A percentile compares a stretch with the other conserved stretches of the same genome.
phyloP scores from a whole-genome alignment of 23 red algal genomes.

The Cyanidioschyzon merolae region DNA sequence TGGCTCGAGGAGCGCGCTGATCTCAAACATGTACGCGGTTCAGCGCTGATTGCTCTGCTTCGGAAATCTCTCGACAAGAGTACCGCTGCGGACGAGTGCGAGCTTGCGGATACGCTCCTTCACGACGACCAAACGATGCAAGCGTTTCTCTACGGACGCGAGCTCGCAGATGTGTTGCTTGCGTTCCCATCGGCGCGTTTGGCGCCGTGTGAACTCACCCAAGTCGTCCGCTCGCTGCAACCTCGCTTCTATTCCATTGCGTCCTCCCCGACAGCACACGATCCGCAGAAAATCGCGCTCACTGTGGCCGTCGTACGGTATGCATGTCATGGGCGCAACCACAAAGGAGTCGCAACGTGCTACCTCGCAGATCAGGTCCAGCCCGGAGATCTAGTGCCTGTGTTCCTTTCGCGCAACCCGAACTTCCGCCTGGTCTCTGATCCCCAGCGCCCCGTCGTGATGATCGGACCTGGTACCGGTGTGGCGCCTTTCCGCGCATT shows the following conservation, averaged over 20 bases:
- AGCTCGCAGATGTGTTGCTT: constrained; percentile 47
- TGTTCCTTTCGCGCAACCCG: constrained; percentile 20
- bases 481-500: constrained; percentile 43
- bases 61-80: background rate
- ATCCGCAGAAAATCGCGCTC: constrained; percentile 37
- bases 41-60: background rate
- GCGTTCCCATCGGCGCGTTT: constrained; percentile 46
- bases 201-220: constrained; percentile 31
- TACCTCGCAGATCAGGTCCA: constrained; percentile 29
- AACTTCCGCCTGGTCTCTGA: constrained; percentile 69
- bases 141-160: constrained; percentile 26
- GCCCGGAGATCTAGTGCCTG: constrained; percentile 1
- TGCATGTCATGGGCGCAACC: background rate
- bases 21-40: background rate
- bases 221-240: constrained; percentile 50
- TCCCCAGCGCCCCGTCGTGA: constrained; percentile 33
- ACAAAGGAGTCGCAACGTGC: constrained; percentile 19
- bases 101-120: background rate
- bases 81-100: background rate
- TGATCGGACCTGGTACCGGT: constrained; percentile 97
- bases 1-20: background rate
- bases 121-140: background rate
- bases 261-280: constrained; percentile 43
- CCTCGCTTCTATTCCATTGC: constrained; percentile 93
- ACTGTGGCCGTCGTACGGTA: constrained; percentile 73